Percentiles rank a stretch among this genome's conserved stretches.
phyloP scores from a whole-genome alignment of 2,329 filamentous ascomycete genomes.

The Dactylonectria macrodidyma region DNA sequence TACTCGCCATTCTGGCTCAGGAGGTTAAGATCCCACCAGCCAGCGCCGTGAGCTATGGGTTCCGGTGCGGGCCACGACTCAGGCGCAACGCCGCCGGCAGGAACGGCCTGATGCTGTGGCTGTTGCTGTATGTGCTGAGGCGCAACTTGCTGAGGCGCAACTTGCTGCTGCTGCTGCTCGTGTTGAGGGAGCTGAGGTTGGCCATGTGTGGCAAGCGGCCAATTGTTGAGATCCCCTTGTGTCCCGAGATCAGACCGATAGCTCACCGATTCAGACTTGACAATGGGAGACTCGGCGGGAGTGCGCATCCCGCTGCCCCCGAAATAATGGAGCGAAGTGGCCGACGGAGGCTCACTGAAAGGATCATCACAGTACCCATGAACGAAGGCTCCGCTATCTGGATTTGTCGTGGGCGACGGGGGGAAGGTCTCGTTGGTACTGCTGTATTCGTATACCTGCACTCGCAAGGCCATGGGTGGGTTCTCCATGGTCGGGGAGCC shows the following conservation, averaged over 20 bases:
- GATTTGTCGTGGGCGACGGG: slow-evolving; percentile 48
- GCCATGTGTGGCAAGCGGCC: slow-evolving; percentile 42
- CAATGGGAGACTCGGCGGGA: slow-evolving; percentile 57
- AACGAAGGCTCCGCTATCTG: slow-evolving; percentile 50
- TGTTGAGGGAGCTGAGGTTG: slow-evolving; percentile 43
- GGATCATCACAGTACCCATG: slow-evolving; percentile 58
- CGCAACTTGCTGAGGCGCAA: slow-evolving; percentile 12
- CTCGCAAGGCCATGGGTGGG: slow-evolving; percentile 53
- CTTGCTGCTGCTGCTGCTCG: slow-evolving; percentile 23
- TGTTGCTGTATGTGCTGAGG: slow-evolving; percentile 39
- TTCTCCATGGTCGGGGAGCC: slow-evolving; percentile 53
- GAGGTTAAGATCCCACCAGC: slow-evolving; percentile 53
- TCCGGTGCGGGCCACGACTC: slow-evolving; percentile 48
- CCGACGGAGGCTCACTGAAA: slow-evolving; percentile 51
- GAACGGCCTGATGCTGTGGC: slow-evolving; percentile 36
- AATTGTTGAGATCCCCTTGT: slow-evolving; percentile 28
- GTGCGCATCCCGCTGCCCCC: slow-evolving; percentile 53
- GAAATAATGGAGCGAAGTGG: slow-evolving; percentile 50
- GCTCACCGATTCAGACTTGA: slow-evolving; percentile 50
- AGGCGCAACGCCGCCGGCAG: slow-evolving; percentile 33
- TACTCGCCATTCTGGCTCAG: slow-evolving; percentile 48
- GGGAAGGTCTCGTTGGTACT: slow-evolving; percentile 43
- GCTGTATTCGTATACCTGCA: slow-evolving; percentile 45
- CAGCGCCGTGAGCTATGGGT: slow-evolving; percentile 45
- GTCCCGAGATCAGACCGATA: slow-evolving; percentile 44